Evolutionary conservation across 2,329 filamentous ascomycete species (phyloP).

Genomic region (Ophiostoma australiae): DNA sequence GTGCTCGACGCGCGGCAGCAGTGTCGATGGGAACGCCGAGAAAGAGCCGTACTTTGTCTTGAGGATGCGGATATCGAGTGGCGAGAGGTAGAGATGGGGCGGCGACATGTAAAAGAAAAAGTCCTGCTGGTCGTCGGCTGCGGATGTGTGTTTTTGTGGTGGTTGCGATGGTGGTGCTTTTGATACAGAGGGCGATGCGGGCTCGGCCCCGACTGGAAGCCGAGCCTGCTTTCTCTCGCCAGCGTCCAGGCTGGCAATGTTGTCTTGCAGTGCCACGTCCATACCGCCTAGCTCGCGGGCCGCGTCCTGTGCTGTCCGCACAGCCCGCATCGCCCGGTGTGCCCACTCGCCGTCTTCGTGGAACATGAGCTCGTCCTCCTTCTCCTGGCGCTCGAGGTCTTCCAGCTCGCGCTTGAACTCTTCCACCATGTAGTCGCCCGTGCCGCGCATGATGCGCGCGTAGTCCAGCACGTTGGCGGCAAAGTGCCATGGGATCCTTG

Average conservation of each 20-base stretch:
- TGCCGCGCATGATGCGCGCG: constrained; percentile 90
- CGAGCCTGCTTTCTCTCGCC: neutral
- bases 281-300: constrained; percentile 44
- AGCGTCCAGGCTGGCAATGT: constrained; percentile 3
- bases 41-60: constrained; percentile 85
- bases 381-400: constrained; percentile 69
- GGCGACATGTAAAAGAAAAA: constrained; percentile 88
- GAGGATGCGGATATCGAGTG: constrained; percentile 85
- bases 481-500: constrained; percentile 80
- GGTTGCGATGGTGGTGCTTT: neutral
- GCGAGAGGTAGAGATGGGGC: constrained; percentile 82
- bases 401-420: constrained; percentile 77
- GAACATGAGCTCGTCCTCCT: constrained; percentile 87
- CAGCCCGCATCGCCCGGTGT: constrained; percentile 70
- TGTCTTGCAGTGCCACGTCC: constrained; percentile 29
- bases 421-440: constrained; percentile 75
- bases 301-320: constrained; percentile 72
- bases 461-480: constrained; percentile 88
- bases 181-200: neutral
- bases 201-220: constrained; percentile 20
- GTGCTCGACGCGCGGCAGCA: constrained; percentile 81
- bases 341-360: constrained; percentile 92
- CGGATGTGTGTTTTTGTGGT: neutral
- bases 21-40: constrained; percentile 73
- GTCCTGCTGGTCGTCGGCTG: constrained; percentile 39